phyloP scores from a whole-genome alignment of 768 basidiomycete genomes.

The Fomitopsis serialis region DNA sequence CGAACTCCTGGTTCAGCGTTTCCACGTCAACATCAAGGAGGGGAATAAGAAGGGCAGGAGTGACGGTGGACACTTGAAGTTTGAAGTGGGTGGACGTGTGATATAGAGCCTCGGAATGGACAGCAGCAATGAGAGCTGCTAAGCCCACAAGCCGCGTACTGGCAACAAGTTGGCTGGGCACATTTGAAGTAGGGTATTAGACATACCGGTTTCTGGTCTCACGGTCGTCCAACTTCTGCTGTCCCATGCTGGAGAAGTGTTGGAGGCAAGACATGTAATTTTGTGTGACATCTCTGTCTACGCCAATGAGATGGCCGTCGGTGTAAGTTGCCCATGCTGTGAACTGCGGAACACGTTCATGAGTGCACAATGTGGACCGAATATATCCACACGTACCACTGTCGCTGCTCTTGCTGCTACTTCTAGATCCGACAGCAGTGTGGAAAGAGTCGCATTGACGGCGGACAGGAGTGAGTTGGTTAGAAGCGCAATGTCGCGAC shows the following conservation, averaged over 20 bases:
- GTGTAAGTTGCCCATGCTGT: constrained; percentile 92
- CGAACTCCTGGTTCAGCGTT: constrained; percentile 67
- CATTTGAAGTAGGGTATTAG: neutral
- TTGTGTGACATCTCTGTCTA: constrained; percentile 62
- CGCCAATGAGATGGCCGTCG: constrained; percentile 77
- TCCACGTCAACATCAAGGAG: constrained; percentile 57
- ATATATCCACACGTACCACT: constrained; percentile 48
- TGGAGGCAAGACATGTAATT: constrained; percentile 66
- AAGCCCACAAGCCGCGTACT: constrained; percentile 86
- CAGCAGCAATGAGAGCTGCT: constrained; percentile 72
- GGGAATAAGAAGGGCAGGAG: constrained; percentile 66
- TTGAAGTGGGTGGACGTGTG: constrained; percentile 67
- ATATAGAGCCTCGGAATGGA: constrained; percentile 82
- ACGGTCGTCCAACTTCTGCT: constrained; percentile 46
- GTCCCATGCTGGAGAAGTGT: constrained; percentile 61
- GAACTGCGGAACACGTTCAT: constrained; percentile 46
- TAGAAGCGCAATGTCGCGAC: constrained; percentile 73
- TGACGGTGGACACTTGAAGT: constrained; percentile 62
- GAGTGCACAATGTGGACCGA: neutral
- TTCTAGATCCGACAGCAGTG: constrained; percentile 63
- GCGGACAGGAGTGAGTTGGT: constrained; percentile 65
- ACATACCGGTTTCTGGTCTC: constrained; percentile 71
- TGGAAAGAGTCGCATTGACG: constrained; percentile 50
- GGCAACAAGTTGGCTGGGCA: neutral
- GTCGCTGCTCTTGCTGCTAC: constrained; percentile 73